Percentiles rank a stretch among this genome's conserved stretches.
These are phyloP conservation scores for Gnomoniopsis smithogilvyi DNA, from an alignment of 2,329 filamentous ascomycete genomes.

Conservation along the genomic window DNA sequence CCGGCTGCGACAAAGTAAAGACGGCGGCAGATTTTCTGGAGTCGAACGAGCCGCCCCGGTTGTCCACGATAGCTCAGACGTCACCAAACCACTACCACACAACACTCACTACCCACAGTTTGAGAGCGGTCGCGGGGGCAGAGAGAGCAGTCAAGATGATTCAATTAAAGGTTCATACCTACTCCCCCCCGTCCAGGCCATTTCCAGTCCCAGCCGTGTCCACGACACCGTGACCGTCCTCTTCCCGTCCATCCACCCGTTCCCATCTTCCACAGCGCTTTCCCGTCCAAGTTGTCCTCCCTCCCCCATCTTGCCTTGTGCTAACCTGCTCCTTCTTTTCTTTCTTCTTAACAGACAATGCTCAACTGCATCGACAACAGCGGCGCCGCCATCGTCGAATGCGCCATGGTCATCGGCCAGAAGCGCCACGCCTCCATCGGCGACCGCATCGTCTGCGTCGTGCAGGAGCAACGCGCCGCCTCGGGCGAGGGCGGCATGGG, in stretches of 20 bases:
- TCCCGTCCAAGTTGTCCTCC: too few species aligned
- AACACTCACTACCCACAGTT: background rate
- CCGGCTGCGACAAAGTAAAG: background rate
- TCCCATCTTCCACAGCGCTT: too few species aligned
- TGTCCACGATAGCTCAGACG: background rate
- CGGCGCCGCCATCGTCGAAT: slow-evolving; percentile 94
- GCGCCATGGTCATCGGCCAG: slow-evolving; percentile 87
- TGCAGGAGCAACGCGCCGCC: slow-evolving; percentile 89
- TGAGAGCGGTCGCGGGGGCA: slow-evolving; percentile 18
- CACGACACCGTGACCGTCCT: too few species aligned
- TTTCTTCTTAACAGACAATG: slow-evolving; percentile 64
- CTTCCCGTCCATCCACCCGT: too few species aligned
- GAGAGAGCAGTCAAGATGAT: slow-evolving; percentile 66
- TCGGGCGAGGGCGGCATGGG: slow-evolving; percentile 69
- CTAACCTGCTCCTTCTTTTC: background rate
- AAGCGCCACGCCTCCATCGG: slow-evolving; percentile 87
- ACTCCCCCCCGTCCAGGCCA: background rate
- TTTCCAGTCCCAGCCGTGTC: too few species aligned
- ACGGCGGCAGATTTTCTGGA: slow-evolving; percentile 13
- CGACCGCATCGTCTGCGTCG: slow-evolving; percentile 94
- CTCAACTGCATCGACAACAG: slow-evolving; percentile 99
- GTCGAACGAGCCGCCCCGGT: background rate
- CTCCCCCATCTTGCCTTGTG: background rate
- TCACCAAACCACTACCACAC: background rate
- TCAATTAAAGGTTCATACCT: slow-evolving; percentile 69